Evolutionary conservation across 352 stramenopile genomes (phyloP).

Genomic region (Pythium dissimile): DNA sequence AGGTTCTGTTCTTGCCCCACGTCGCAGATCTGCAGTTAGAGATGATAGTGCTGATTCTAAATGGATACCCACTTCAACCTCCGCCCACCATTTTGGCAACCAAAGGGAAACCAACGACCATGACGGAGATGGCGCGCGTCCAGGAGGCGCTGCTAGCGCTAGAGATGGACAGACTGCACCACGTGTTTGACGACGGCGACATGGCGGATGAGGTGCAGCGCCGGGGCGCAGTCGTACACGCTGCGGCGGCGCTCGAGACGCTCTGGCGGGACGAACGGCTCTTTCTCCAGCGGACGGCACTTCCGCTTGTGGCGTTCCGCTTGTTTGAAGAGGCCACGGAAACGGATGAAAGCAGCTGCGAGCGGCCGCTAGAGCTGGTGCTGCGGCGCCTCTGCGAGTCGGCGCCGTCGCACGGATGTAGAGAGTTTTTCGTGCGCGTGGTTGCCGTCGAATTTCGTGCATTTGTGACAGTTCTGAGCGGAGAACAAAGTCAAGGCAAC

Average conservation of each 20-base stretch:
- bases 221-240: not conserved
- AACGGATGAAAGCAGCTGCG: not conserved
- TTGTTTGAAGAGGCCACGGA: slow-evolving; percentile 7
- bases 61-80: slow-evolving; percentile 9
- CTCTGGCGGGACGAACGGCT: slow-evolving; percentile 16
- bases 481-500: not conserved
- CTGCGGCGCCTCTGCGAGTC: slow-evolving; percentile 3
- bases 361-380: not conserved
- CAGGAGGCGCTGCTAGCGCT: slow-evolving; percentile 17
- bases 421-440: slow-evolving; percentile 8
- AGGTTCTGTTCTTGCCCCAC: slow-evolving; percentile 1
- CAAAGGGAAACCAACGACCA: not conserved
- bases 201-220: not conserved
- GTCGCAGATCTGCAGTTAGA: slow-evolving; percentile 9
- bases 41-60: slow-evolving; percentile 16
- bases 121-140: not conserved
- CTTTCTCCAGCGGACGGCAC: slow-evolving; percentile 13
- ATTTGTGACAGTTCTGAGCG: slow-evolving; percentile 6
- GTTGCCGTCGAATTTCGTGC: slow-evolving; percentile 9
- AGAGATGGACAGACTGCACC: slow-evolving; percentile 17
- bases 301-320: slow-evolving; percentile 14
- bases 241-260: not conserved
- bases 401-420: not conserved
- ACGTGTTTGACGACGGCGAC: not conserved
- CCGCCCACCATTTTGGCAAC: not conserved